Base-by-base conservation (phyloP, 2,329 filamentous ascomycete species). In the Sporothrix protearum region DNA sequence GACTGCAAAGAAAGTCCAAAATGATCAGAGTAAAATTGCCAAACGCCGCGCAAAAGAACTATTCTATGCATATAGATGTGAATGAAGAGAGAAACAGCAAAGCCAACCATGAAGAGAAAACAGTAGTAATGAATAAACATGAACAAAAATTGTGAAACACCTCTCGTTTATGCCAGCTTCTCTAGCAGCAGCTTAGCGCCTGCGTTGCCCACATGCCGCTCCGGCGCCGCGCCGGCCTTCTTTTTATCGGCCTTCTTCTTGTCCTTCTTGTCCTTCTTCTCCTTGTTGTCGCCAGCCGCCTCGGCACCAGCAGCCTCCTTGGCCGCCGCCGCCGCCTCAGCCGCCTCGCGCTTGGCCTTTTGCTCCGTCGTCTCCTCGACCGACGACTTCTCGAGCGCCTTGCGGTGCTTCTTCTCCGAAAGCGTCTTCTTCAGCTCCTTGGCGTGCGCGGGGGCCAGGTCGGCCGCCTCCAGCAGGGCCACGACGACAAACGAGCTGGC, bases 401-500 rank as follows among this genome's bases (percentile, higher is more conserved):
- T 90, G 84, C 89, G 92, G 76, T 90, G 88, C 82, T 91, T 90
- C 83, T 90, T 88, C 82, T 91, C 91, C 82, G 89, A 91, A 76
- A 97, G 82, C 16, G 84, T 87, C 79, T 89, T 88, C 78, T 89
- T 83, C 69, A 97, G 83, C 76, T 92, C 89, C 19, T 86, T 85
- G 76, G 86, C 88, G 76, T 89, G 85, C 33, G 84, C 84, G 77
- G 96, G 96, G 72, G 89, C 88, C 77, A 96, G 96, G 61, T 75
- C 74, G 28, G 87, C 84, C 0, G 91, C 87, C 81, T 98, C 95
- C 5, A 94, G 81, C 75, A 98, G 82, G 19, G 89, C 91, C 33
- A 98, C 87, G 3, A 97, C 86, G 12, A 97, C 92, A 76, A 97
- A 98, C 1, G 92, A 92, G 76, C 93, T 94, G 1, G 91, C 87